Base-by-base conservation (phyloP, 768 basidiomycete species). In the Lentinula aciculospora region DNA sequence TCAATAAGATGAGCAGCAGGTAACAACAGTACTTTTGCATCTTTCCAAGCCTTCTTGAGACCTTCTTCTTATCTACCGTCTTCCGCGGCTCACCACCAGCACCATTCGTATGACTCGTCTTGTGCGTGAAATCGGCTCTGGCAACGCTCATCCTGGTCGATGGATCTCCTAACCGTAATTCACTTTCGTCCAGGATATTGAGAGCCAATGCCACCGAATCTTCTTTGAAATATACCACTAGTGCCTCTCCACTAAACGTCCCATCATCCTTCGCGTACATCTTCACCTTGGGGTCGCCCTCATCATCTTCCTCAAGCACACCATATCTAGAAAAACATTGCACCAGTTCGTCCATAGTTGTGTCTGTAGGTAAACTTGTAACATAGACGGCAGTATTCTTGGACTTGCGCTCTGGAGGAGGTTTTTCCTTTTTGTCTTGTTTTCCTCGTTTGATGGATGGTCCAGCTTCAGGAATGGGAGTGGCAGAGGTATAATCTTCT, bases 141-240 rank as follows among this genome's bases (percentile, higher is more conserved):
- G 83, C 72, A 27, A 94, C 89, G 54, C 70, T 79, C 85, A 94
- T 93, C 45, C 82, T 72, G 13, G 87, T 84, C 6, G 79, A 79
- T 6, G 88, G 71, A 45, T 90, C 89, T 2, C 95, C 96, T 23
- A 96, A 65, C 58, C 93, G 76, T 60, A 99, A 74, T 69, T 97
- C 94, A 1, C 92, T 92, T 59, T 98, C 96, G 68, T 98, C 95
- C 60, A 98, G 75, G 54, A 98, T 76, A 63, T 79, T 88, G 60
- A 91, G 67, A 8, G 95, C 96, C 55, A 98, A 77, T 3, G 75
- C 72, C 19, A 98, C 97, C n/a, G 89, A 92, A 60, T 94, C 95
- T 69, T 96, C 94, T 71, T 97, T 97, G 79, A 98, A 96, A 71
- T 91, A 99, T 32, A 98, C 94, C 58, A 99, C 87, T 62, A 98